phyloP scores from a whole-genome alignment of 306 rosid species.

The Dicorynia guianensis region DNA sequence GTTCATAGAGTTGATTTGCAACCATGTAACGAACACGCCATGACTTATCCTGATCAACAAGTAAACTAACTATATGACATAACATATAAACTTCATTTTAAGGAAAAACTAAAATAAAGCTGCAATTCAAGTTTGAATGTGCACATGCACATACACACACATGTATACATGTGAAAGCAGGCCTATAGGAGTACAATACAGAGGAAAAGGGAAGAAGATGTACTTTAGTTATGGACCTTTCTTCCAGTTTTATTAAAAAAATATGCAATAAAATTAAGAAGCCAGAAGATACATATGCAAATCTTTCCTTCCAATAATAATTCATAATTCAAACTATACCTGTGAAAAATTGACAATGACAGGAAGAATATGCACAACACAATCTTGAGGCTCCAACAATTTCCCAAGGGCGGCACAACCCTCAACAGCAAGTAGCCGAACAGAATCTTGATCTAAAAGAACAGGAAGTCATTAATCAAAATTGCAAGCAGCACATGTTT shows the following conservation, averaged over 20 bases:
- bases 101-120: slow-evolving; percentile 28
- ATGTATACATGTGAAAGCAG: slow-evolving; percentile 21
- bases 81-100: slow-evolving; percentile 29
- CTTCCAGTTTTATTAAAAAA: not conserved
- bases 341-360: slow-evolving; percentile 95
- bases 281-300: not conserved
- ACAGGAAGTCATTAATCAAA: slow-evolving; percentile 24
- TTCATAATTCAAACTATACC: slow-evolving; percentile 53
- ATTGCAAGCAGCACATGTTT: not conserved
- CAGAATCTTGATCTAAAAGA: slow-evolving; percentile 92
- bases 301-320: slow-evolving; percentile 27
- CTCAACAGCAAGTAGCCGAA: slow-evolving; percentile 91
- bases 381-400: slow-evolving; percentile 90
- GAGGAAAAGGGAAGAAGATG: slow-evolving; percentile 28
- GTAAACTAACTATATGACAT: slow-evolving; percentile 28
- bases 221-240: slow-evolving; percentile 18
- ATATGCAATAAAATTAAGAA: slow-evolving; percentile 11
- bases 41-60: slow-evolving; percentile 78
- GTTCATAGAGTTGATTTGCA: slow-evolving; percentile 94
- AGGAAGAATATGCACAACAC: slow-evolving; percentile 91
- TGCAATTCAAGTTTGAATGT: slow-evolving; percentile 6
- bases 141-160: not conserved
- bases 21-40: slow-evolving; percentile 99
- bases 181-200: slow-evolving; percentile 7
- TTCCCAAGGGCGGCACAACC: slow-evolving; percentile 97